Percentiles rank a stretch among this genome's conserved stretches.
Conservation (phyloP, 495 filamentous ascomycete species). For the Rusavskia elegans region DNA sequence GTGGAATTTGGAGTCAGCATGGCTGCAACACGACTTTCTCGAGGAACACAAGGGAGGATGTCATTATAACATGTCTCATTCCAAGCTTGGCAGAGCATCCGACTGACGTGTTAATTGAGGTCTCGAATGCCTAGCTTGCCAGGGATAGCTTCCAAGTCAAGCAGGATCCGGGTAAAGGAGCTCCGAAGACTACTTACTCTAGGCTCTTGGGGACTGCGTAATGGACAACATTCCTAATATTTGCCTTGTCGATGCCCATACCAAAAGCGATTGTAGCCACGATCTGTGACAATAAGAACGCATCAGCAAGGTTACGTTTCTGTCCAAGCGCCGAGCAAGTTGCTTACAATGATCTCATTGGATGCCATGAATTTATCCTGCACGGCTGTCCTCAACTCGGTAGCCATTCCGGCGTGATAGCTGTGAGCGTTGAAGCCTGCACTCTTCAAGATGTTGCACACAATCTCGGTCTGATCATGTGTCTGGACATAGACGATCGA, state of each 20-base stretch:
- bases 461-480: conserved; percentile 30
- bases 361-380: conserved; percentile 39
- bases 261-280: conserved; percentile 46
- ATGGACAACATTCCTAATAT: conserved; percentile 43
- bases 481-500: conserved; percentile 41
- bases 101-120: too few species aligned
- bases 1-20: too few species aligned
- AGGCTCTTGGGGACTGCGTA: conserved; percentile 36
- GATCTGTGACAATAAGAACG: conserved; percentile 10
- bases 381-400: conserved; percentile 20
- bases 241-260: conserved; percentile 43
- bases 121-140: too few species aligned
- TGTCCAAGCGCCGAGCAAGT: background rate
- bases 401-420: conserved; percentile 38
- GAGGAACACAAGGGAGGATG: too few species aligned
- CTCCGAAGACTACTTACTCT: conserved; percentile 13
- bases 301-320: background rate
- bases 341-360: conserved; percentile 22
- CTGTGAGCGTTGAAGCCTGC: conserved; percentile 24
- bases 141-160: too few species aligned
- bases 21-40: too few species aligned
- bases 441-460: conserved; percentile 20
- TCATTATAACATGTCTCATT: too few species aligned
- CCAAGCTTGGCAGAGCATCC: too few species aligned
- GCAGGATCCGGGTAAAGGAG: too few species aligned